Evolutionary conservation across 2,329 filamentous ascomycete species (phyloP).

Genomic region (Trichophyton verrucosum): DNA sequence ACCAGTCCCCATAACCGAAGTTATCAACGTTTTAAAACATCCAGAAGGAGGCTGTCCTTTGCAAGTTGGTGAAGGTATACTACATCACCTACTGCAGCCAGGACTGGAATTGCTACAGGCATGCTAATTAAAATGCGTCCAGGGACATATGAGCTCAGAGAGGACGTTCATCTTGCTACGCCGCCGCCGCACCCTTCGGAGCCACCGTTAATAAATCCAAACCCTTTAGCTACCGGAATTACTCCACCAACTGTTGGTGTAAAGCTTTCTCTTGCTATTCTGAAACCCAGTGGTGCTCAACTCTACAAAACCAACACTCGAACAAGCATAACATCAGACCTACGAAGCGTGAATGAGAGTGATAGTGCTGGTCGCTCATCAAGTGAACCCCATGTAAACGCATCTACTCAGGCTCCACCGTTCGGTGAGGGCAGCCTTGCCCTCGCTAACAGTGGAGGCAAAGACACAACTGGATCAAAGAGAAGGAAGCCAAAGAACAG

Average conservation of each 20-base stretch:
- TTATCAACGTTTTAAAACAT: conserved; percentile 74
- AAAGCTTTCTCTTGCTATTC: conserved; percentile 63
- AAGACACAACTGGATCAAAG: conserved; percentile 55
- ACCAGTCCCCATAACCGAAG: conserved; percentile 70
- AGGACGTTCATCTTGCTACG: conserved; percentile 83
- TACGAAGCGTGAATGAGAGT: conserved; percentile 46
- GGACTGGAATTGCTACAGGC: background rate
- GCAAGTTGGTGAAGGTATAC: conserved; percentile 77
- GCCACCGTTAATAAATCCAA: conserved; percentile 72
- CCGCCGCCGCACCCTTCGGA: conserved; percentile 94
- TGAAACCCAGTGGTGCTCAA: conserved; percentile 44
- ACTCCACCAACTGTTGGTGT: conserved; percentile 76
- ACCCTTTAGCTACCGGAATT: conserved; percentile 75
- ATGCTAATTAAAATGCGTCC: conserved; percentile 1
- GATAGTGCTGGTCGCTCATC: conserved; percentile 50
- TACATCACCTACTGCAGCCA: background rate
- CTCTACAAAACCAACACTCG: conserved; percentile 44
- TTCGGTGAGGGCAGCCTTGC: conserved; percentile 81
- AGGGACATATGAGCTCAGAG: conserved; percentile 84
- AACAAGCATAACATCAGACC: conserved; percentile 27
- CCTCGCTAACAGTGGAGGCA: conserved; percentile 53
- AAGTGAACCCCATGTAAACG: conserved; percentile 37
- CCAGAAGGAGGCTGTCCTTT: conserved; percentile 80
- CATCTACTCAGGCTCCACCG: conserved; percentile 41
- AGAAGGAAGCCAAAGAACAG: conserved; percentile 93